Conservation (phyloP, 2,329 filamentous ascomycete genomes). For the Balansia obtecta region DNA sequence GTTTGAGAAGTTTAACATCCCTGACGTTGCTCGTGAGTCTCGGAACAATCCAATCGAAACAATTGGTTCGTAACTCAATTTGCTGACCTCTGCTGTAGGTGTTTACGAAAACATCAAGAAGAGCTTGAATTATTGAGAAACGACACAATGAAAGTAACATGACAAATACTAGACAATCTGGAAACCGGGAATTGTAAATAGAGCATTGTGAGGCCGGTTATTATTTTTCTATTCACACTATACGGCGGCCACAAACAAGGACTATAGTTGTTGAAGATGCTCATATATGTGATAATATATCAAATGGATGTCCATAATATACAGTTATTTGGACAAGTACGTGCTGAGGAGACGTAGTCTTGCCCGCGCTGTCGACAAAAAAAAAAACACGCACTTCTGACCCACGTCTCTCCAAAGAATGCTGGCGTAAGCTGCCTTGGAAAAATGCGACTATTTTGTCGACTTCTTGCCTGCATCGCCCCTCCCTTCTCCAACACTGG, state of each 20-base stretch:
- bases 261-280: too few relatives aligned
- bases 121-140: conserved; percentile 46
- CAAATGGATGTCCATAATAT: background rate
- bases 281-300: background rate
- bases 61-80: background rate
- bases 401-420: too few relatives aligned
- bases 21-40: conserved; percentile 74
- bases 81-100: conserved; percentile 29
- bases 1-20: conserved; percentile 71
- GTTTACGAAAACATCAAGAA: conserved; percentile 61
- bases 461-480: background rate
- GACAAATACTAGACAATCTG: background rate
- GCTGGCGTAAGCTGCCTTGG: too few relatives aligned
- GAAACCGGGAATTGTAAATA: conserved; percentile 2
- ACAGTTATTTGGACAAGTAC: too few relatives aligned
- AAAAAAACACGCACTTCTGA: too few relatives aligned
- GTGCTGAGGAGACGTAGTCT: too few relatives aligned
- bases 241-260: too few relatives aligned
- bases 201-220: background rate
- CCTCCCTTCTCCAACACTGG: background rate
- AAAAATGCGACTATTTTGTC: too few relatives aligned
- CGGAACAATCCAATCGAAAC: background rate
- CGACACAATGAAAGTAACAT: background rate
- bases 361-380: too few relatives aligned
- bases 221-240: background rate